phyloP scores from a whole-genome alignment of 1,284 basidiomycete species.

The Lignosus rhinocerotis region DNA sequence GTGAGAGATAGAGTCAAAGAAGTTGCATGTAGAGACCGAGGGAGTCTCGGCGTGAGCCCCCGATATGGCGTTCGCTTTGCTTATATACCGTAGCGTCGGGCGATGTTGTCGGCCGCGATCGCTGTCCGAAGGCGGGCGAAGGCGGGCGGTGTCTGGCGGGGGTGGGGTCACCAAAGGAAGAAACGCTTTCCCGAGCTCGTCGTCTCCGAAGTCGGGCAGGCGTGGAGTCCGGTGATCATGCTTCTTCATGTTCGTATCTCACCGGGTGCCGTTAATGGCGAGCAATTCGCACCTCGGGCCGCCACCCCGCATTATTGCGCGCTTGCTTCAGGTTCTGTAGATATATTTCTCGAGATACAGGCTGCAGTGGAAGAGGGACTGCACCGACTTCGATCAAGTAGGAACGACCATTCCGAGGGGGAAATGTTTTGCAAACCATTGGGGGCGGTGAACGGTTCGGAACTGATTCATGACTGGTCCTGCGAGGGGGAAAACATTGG shows the following conservation, averaged over 20 bases:
- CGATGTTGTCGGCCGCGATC: not conserved
- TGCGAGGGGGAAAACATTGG: too few relatives aligned
- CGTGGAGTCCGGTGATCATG: conserved; percentile 16
- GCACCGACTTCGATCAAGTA: too few relatives aligned
- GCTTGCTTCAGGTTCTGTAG: conserved; percentile 1
- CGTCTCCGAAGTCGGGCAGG: conserved; percentile 12
- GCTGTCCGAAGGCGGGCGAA: not conserved
- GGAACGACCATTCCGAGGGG: too few relatives aligned
- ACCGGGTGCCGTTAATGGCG: conserved; percentile 13
- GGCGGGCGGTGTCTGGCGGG: not conserved
- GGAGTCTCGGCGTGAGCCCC: too few relatives aligned
- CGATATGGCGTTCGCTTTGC: not conserved
- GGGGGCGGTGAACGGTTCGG: too few relatives aligned
- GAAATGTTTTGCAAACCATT: too few relatives aligned
- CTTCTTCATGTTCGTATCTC: conserved; percentile 2
- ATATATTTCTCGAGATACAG: too few relatives aligned
- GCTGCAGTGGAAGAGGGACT: too few relatives aligned
- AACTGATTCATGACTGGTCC: too few relatives aligned
- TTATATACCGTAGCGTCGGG: not conserved
- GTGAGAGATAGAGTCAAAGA: not conserved
- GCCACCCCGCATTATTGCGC: conserved; percentile 1
- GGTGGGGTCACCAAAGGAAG: conserved; percentile 4
- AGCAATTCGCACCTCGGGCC: conserved; percentile 9
- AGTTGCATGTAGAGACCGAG: not conserved
- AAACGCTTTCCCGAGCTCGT: conserved; percentile 18